A percentile compares a stretch with the other conserved stretches of the same genome.
These are phyloP conservation scores for Cercospora beticola DNA, from an alignment of 2,329 filamentous ascomycete genomes.

Conservation along the genomic window DNA sequence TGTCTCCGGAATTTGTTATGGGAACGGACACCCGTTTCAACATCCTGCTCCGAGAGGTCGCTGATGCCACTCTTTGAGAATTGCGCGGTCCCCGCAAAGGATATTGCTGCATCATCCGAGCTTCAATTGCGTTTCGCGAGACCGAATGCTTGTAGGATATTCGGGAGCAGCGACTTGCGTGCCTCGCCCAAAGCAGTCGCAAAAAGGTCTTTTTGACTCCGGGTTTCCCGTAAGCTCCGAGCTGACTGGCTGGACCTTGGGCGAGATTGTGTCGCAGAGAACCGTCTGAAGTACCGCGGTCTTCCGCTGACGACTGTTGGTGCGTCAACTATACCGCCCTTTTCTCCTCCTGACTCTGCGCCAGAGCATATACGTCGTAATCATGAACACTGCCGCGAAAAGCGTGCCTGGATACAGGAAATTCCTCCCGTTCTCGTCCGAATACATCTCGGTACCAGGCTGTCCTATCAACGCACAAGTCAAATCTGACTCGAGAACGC, in stretches of 20 bases:
- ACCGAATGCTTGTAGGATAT: neutral
- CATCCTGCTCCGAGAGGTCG: neutral
- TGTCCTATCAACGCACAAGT: neutral
- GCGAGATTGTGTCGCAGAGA: too few relatives aligned
- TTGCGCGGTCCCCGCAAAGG: neutral
- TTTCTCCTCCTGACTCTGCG: neutral
- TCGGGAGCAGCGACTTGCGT: neutral
- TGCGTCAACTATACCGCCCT: neutral
- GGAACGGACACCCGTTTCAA: neutral
- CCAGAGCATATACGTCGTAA: neutral
- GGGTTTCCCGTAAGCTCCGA: too few relatives aligned
- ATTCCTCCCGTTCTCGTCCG: neutral
- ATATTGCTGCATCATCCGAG: neutral
- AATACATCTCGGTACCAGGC: neutral
- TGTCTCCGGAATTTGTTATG: neutral
- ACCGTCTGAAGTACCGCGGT: too few relatives aligned
- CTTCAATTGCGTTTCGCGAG: neutral
- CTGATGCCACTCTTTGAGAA: neutral
- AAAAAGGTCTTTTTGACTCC: too few relatives aligned
- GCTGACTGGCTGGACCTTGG: too few relatives aligned
- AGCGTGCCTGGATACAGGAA: neutral
- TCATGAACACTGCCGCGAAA: neutral
- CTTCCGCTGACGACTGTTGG: neutral
- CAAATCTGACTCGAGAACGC: neutral
- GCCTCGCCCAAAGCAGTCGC: too few relatives aligned